phyloP scores from a whole-genome alignment of 805 yeast species.

The Myxozyma nipponensis region DNA sequence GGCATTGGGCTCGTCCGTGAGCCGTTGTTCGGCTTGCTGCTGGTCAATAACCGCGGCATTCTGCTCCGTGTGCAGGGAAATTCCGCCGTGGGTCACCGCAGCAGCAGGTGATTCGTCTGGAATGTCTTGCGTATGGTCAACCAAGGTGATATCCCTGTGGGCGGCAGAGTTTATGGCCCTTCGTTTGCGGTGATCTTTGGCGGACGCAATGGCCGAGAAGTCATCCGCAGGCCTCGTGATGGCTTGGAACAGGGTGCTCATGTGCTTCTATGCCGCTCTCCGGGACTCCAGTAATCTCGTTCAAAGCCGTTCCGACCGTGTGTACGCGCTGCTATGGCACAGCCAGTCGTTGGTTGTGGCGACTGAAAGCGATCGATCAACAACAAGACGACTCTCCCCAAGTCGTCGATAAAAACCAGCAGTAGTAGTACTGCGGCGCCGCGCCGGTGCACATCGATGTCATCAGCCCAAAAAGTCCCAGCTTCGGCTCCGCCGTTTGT shows the following conservation, averaged over 20 bases:
- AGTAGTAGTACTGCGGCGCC: background rate
- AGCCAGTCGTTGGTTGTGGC: background rate
- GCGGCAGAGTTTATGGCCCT: background rate
- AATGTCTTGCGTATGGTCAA: slow-evolving; percentile 7
- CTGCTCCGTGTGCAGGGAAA: background rate
- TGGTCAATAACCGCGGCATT: background rate
- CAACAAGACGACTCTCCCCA: too few species aligned
- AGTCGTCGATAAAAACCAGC: background rate
- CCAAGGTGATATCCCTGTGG: slow-evolving; percentile 3
- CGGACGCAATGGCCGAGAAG: slow-evolving; percentile 8
- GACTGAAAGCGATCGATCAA: background rate
- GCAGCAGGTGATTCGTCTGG: background rate
- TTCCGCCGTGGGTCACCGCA: background rate
- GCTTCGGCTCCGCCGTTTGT: too few species aligned
- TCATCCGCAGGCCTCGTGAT: slow-evolving; percentile 27
- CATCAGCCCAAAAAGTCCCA: too few species aligned
- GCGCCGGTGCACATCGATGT: background rate
- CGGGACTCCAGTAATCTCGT: too few species aligned
- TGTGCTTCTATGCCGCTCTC: too few species aligned
- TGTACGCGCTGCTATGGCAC: background rate
- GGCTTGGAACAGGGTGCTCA: slow-evolving; percentile 22
- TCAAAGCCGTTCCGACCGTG: too few species aligned
- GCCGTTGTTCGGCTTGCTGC: background rate
- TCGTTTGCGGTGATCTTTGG: background rate
- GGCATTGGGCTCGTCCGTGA: background rate